These are phyloP conservation scores for Sugiyamaella neomexicana DNA, from an alignment of 1,139 yeast species.

Conservation along the genomic window DNA sequence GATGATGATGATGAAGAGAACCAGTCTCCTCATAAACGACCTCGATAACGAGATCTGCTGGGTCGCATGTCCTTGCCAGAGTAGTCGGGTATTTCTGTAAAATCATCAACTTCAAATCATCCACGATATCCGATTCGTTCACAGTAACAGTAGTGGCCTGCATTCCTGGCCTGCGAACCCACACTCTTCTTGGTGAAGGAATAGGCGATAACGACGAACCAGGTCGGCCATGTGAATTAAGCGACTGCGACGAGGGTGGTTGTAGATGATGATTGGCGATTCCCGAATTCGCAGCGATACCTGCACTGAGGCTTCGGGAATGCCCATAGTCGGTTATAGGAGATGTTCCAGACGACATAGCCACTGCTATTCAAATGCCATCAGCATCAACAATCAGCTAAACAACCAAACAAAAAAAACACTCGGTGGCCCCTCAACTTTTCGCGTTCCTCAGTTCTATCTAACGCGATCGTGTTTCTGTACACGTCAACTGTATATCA, in stretches of 20 bases:
- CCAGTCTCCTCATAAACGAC: constrained; percentile 12
- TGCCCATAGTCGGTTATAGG: constrained; percentile 10
- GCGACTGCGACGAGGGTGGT: too few relatives aligned
- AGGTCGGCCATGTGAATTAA: neutral
- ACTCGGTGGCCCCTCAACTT: too few relatives aligned
- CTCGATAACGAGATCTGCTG: constrained; percentile 56
- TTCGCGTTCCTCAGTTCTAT: too few relatives aligned
- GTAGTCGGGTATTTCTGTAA: constrained; percentile 67
- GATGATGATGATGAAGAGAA: neutral
- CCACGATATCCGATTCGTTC: constrained; percentile 57
- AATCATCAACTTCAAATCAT: constrained; percentile 67
- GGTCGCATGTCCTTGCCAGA: constrained; percentile 61
- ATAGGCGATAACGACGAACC: neutral
- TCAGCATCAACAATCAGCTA: neutral
- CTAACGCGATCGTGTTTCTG: too few relatives aligned
- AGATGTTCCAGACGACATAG: constrained; percentile 13
- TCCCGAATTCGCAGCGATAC: constrained; percentile 1
- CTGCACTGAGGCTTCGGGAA: constrained; percentile 15
- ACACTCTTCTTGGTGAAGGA: constrained; percentile 46
- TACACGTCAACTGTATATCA: too few relatives aligned
- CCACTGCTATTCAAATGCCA: too few relatives aligned
- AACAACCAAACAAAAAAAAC: too few relatives aligned
- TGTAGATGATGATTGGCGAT: neutral
- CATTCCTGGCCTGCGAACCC: constrained; percentile 62
- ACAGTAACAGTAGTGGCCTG: constrained; percentile 69